These are phyloP conservation scores for Basidiobolus meristosporus DNA, from an alignment of 371 early-diverging fungal species.

Conservation along the genomic window DNA sequence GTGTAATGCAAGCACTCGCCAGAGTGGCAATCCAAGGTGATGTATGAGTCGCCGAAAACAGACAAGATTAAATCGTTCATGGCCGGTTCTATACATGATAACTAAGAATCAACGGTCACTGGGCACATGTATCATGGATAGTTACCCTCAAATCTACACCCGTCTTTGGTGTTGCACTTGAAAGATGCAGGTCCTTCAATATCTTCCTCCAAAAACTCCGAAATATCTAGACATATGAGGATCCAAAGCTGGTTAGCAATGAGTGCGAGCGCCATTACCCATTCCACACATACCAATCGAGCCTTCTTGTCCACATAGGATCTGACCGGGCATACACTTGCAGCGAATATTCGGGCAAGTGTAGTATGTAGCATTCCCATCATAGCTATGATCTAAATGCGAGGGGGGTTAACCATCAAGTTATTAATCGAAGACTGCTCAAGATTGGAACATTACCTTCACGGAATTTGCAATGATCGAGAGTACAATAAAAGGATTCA, in stretches of 20 bases:
- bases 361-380: conserved; percentile 26
- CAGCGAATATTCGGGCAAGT: conserved; percentile 46
- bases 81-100: conserved; percentile 38
- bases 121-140: not conserved
- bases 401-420: not conserved
- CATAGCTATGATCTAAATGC: conserved; percentile 15
- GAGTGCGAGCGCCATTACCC: too few species aligned
- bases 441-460: not conserved
- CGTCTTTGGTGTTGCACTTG: conserved; percentile 23
- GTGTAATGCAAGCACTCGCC: conserved; percentile 80
- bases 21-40: conserved; percentile 41
- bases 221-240: too few species aligned
- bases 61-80: conserved; percentile 50
- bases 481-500: conserved; percentile 58
- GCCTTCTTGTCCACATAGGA: conserved; percentile 62
- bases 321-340: conserved; percentile 44
- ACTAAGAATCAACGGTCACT: not conserved
- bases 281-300: conserved; percentile 41
- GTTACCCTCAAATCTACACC: conserved; percentile 43
- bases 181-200: conserved; percentile 59
- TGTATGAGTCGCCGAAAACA: conserved; percentile 57
- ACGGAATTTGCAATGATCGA: conserved; percentile 43
- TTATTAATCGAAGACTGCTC: not conserved
- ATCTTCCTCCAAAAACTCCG: conserved; percentile 45
- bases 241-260: too few species aligned